Base-by-base conservation (phyloP, 768 basidiomycete species). In the Hysterangium stoloniferum region DNA sequence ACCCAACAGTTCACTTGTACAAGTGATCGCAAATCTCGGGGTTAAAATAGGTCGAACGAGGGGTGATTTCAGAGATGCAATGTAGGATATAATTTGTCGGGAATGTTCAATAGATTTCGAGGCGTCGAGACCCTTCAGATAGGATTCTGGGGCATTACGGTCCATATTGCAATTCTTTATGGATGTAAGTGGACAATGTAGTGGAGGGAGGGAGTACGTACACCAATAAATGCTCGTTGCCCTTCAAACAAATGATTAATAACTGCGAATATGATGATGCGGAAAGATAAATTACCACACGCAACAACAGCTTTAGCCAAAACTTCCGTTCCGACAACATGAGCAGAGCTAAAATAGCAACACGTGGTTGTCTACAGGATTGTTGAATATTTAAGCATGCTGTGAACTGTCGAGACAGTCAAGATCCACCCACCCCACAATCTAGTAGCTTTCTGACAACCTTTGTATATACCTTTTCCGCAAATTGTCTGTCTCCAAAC, bases 11-110 rank as follows among this genome's bases (percentile, higher is more conserved):
- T 76, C 68, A 11, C 72, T 64, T 0, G 92, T 80, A 66, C 92
- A 95, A 9, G 88, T 82, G 52, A 97, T 85, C 20, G 95, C 95
- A 64, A 97, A 98, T n/a, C 95, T 86, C 12, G 95, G 95, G 0
- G 95, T 97, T 36, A 97, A 68, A 59, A 92, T 81, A 4, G 95
- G 95, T 50, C 87, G 86, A 8, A 98, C 85, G 6, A 94, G 78
- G 1, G 79, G 73, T 12, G 35, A 27, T 2, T 76, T 64, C 43
- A 90, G 66, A 4, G 74, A 61, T 33, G 77, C 77, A 59, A 96
- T 83, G 67, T 94, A 68, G 0, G 70, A 52, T 55, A 98, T 82
- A 24, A 94, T 72, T 15, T 70, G 68, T 38, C 69, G 63, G 0
- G 93, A 94, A 41, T 74, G 74, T 0, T 62, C 59, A 1, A 93